Evolutionary conservation across 768 basidiomycete genomes (phyloP).

Genomic region (Favolaschia claudopus): DNA sequence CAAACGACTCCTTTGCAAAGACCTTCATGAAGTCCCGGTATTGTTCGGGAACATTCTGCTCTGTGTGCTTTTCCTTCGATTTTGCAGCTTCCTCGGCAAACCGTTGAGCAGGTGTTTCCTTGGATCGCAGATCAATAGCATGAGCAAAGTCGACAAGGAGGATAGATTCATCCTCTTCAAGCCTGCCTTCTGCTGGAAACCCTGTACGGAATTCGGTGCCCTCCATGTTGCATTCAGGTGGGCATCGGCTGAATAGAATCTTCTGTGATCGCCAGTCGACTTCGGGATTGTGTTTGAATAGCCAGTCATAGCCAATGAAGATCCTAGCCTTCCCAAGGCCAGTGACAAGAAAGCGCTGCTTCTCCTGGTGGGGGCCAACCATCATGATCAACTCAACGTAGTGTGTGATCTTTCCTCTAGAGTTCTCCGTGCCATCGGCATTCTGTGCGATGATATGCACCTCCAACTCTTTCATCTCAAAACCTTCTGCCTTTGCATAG

Average conservation of each 20-base stretch:
- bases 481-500: conserved; percentile 1
- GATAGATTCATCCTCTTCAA: not conserved
- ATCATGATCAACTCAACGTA: not conserved
- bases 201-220: not conserved
- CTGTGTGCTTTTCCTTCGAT: too few species aligned
- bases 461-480: conserved; percentile 1
- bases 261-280: not conserved
- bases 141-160: not conserved
- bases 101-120: not conserved
- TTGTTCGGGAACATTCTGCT: not conserved
- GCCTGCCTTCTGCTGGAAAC: not conserved
- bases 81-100: not conserved
- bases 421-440: not conserved
- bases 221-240: not conserved
- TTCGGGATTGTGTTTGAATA: not conserved
- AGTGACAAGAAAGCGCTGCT: too few species aligned
- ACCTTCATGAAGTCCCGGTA: not conserved
- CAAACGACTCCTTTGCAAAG: not conserved
- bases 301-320: not conserved
- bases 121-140: not conserved
- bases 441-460: not conserved
- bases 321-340: too few species aligned
- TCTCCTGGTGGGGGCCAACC: not conserved
- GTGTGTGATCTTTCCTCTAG: not conserved
- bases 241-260: not conserved